phyloP scores from a whole-genome alignment of 305 asterid species.

The Solanum hybrid region DNA sequence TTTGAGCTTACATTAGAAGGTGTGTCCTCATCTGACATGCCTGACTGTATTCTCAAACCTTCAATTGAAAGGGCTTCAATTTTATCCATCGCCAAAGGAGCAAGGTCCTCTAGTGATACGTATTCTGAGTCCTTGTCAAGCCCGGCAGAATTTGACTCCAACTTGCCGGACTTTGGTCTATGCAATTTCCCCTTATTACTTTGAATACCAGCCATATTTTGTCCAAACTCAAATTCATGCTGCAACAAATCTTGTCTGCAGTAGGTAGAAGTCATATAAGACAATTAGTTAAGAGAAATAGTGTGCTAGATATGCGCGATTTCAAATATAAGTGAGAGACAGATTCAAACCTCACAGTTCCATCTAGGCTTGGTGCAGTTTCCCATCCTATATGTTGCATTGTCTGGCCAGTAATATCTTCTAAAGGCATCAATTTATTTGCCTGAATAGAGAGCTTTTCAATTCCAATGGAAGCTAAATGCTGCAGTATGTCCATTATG shows the following conservation, averaged over 20 bases:
- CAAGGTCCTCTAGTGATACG: slow-evolving; percentile 73
- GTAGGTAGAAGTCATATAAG: neutral
- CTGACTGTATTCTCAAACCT: slow-evolving; percentile 91
- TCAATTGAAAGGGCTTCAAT: slow-evolving; percentile 89
- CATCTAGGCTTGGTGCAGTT: slow-evolving; percentile 46
- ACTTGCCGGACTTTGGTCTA: slow-evolving; percentile 25
- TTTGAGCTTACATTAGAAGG: slow-evolving; percentile 61
- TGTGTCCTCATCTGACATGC: slow-evolving; percentile 69
- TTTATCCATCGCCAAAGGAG: slow-evolving; percentile 91
- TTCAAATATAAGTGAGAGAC: neutral
- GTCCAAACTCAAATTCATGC: slow-evolving; percentile 29
- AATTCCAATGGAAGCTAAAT: slow-evolving; percentile 84
- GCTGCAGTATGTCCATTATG: slow-evolving; percentile 74
- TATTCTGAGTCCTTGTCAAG: slow-evolving; percentile 44
- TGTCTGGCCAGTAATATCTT: slow-evolving; percentile 80
- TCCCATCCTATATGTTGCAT: slow-evolving; percentile 82
- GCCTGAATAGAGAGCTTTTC: slow-evolving; percentile 98
- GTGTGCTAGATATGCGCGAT: neutral
- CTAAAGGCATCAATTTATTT: slow-evolving; percentile 82
- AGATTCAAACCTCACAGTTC: slow-evolving; percentile 48
- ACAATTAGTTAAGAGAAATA: neutral
- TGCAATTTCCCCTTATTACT: slow-evolving; percentile 22
- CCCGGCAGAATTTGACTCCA: slow-evolving; percentile 18
- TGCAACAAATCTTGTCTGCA: slow-evolving; percentile 47
- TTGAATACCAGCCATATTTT: slow-evolving; percentile 16